Base-by-base conservation (phyloP, 495 filamentous ascomycete species). In the Chlorociboria aeruginascens region DNA sequence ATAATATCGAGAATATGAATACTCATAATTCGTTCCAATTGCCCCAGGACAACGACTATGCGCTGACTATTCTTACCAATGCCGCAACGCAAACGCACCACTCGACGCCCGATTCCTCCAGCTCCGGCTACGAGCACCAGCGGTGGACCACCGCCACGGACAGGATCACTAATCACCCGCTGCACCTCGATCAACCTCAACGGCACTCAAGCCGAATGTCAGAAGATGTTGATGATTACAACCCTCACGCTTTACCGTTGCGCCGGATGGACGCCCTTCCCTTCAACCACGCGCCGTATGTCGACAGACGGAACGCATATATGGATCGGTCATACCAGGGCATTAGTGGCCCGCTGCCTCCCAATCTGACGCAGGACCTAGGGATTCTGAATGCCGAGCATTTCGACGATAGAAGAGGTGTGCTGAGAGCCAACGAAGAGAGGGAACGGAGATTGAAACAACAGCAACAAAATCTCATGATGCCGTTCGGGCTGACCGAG, bases 371-470 rank as follows among this genome's bases (percentile, higher is more conserved):
- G 9, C 49, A 46, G n/a, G 52, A 69, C 40, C 57, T 72, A 25
- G 51, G 69, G 8, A 71, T 73, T 37, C 64, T 75, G 47, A 70
- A 62, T 53, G 69, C 67, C 34, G 72, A 77, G 54, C 54, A 63
- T 31, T 73, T 74, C 50, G 61, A 69, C 35, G 61, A 64, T 11
- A 60, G 59, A 11, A 44, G 38, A 9, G 31, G 32, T 45, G 30
- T 30, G 10, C 13, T 49, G 25, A 50, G 16, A 16, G 25, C 43
- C 8, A 20, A 25, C 17, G 25, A 51, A 20, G 30, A 34, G 14
- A 13, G 40, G 8, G n/a, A 39, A 8, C 10, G 14, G 29, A 47
- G 30, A 34, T 20, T 16, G 12, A 31, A 40, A 14, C 28, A 39
- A 14, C 8, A 36, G 13, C 6, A 28, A 13, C 17, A 14, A 8